Percentiles rank a stretch among this genome's conserved stretches.
These are phyloP conservation scores for Hemerocallis citrina DNA, from an alignment of 106 monocot species.

Conservation along the genomic window DNA sequence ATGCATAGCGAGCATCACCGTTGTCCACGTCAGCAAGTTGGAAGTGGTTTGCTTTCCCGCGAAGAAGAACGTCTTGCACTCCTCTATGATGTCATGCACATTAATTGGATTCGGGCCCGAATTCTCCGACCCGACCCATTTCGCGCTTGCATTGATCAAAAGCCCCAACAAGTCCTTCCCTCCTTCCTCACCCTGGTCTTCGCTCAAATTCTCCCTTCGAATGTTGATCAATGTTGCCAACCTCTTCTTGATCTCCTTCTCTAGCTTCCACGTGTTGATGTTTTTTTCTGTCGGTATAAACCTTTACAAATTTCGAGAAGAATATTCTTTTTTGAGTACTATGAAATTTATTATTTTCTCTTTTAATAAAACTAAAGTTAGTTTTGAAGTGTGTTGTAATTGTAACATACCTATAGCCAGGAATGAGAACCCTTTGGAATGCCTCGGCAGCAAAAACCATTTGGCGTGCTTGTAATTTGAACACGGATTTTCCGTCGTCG, in stretches of 20 bases:
- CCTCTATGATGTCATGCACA: constrained; percentile 60
- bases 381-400: too few relatives aligned
- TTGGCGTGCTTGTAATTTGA: constrained; percentile 64
- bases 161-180: constrained; percentile 54
- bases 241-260: constrained; percentile 49
- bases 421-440: constrained; percentile 55
- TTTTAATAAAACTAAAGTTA: too few relatives aligned
- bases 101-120: constrained; percentile 2
- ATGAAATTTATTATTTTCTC: too few relatives aligned
- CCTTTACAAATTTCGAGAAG: too few relatives aligned
- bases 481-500: constrained; percentile 59
- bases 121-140: not conserved
- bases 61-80: constrained; percentile 97
- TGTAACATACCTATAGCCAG: constrained; percentile 38
- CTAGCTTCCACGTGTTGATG: constrained; percentile 48
- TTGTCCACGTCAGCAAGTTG: not conserved
- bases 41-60: constrained; percentile 74
- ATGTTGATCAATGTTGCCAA: constrained; percentile 37
- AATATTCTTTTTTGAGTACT: too few relatives aligned
- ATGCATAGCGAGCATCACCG: not conserved
- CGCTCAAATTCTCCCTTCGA: constrained; percentile 18
- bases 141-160: constrained; percentile 47
- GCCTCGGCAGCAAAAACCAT: constrained; percentile 88
- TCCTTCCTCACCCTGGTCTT: not conserved
- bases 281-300: constrained; percentile 72